Percentiles rank a stretch among this genome's conserved stretches.
Conservation (phyloP, 1,139 yeast species). For the Yamadazyma diospyri region DNA sequence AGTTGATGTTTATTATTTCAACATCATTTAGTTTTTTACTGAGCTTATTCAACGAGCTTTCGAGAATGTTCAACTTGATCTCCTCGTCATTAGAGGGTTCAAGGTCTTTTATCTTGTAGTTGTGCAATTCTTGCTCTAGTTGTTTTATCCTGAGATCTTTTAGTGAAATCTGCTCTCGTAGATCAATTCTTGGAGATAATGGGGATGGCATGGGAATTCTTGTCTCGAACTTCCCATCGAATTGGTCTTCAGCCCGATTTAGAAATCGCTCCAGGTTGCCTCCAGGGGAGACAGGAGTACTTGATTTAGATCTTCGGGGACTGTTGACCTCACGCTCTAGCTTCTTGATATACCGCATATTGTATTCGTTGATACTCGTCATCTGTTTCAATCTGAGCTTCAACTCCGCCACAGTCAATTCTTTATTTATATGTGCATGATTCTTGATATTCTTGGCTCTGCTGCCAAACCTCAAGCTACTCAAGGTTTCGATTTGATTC, state of each 20-base stretch:
- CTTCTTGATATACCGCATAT: constrained; percentile 39
- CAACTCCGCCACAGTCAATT: constrained; percentile 56
- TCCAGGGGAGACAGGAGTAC: neutral
- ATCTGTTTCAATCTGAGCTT: constrained; percentile 47
- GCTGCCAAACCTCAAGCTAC: constrained; percentile 77
- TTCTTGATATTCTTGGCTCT: constrained; percentile 74
- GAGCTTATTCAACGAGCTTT: constrained; percentile 35
- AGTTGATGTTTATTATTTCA: constrained; percentile 34
- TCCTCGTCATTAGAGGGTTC: constrained; percentile 43
- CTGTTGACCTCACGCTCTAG: constrained; percentile 44
- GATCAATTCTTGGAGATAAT: constrained; percentile 9
- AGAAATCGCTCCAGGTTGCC: no score
- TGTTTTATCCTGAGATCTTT: constrained; percentile 36
- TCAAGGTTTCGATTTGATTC: constrained; percentile 68
- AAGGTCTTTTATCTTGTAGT: constrained; percentile 34
- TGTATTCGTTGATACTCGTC: constrained; percentile 44
- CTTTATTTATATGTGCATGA: constrained; percentile 66
- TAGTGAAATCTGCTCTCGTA: constrained; percentile 26
- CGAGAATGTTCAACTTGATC: constrained; percentile 39
- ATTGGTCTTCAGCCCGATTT: neutral
- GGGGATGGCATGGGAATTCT: constrained; percentile 13
- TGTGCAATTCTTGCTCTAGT: constrained; percentile 35
- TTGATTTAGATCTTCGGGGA: neutral
- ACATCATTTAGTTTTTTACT: constrained; percentile 39
- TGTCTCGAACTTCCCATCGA: neutral